Conservation (phyloP, 148 eudicot species). For the Nepenthes mirabilis region DNA sequence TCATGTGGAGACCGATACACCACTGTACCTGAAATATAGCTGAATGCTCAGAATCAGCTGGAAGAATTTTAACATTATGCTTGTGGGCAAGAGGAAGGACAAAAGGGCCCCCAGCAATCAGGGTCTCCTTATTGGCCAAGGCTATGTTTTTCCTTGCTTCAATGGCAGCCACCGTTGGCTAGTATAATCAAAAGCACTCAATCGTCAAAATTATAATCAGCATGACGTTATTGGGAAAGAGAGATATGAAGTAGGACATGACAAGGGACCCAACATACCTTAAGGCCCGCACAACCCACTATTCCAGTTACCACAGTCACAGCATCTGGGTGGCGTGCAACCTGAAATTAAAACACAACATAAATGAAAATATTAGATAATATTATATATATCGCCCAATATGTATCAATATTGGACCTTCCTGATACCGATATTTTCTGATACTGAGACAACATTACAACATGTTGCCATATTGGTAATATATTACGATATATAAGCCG, state of each 20-base stretch:
- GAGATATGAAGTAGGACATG: background rate
- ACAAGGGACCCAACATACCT: slow-evolving; percentile 25
- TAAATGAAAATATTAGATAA: no score
- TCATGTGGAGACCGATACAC: background rate
- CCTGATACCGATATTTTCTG: no score
- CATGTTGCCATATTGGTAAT: no score
- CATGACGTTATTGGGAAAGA: background rate
- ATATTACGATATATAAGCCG: no score
- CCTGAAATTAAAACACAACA: slow-evolving; percentile 28
- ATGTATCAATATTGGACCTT: no score
- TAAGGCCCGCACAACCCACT: slow-evolving; percentile 97
- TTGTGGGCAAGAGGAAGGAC: slow-evolving; percentile 96
- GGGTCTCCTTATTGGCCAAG: slow-evolving; percentile 95
- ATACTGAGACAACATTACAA: no score
- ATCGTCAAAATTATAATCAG: slow-evolving; percentile 1
- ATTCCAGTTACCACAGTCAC: slow-evolving; percentile 91
- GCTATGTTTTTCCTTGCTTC: slow-evolving; percentile 97
- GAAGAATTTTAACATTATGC: slow-evolving; percentile 98
- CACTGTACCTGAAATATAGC: slow-evolving; percentile 86
- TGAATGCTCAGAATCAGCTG: slow-evolving; percentile 99
- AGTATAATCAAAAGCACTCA: slow-evolving; percentile 8
- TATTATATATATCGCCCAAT: no score
- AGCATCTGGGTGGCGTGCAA: slow-evolving; percentile 97
- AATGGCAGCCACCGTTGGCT: slow-evolving; percentile 99
- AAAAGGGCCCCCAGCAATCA: slow-evolving; percentile 99